phyloP scores from a whole-genome alignment of 495 filamentous ascomycete genomes.

The Staphylotrichum longicolle region DNA sequence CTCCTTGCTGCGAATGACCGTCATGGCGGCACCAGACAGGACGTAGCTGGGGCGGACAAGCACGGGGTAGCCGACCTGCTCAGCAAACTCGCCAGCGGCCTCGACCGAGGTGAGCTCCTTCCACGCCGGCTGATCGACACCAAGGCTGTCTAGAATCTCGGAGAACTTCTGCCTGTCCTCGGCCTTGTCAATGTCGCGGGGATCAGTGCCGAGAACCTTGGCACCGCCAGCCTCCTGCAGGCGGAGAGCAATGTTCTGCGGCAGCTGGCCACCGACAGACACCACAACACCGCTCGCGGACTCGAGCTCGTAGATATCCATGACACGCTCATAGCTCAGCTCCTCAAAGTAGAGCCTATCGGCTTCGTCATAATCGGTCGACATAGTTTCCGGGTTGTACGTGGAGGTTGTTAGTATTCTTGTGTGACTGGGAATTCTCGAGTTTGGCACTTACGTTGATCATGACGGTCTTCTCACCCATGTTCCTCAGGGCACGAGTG shows the following conservation, averaged over 20 bases:
- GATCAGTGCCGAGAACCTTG: slow-evolving; percentile 86
- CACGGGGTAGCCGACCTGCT: slow-evolving; percentile 88
- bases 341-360: slow-evolving; percentile 97
- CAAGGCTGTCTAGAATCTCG: slow-evolving; percentile 90
- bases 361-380: slow-evolving; percentile 90
- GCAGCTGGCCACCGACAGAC: slow-evolving; percentile 91
- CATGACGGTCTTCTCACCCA: slow-evolving; percentile 98
- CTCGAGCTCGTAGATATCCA: slow-evolving; percentile 98
- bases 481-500: slow-evolving; percentile 75
- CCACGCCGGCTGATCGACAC: slow-evolving; percentile 94
- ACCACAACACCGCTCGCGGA: slow-evolving; percentile 85
- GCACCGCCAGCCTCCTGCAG: slow-evolving; percentile 90
- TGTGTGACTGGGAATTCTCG: too few relatives aligned
- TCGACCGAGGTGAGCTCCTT: slow-evolving; percentile 92
- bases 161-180: slow-evolving; percentile 99
- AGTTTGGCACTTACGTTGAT: slow-evolving; percentile 61
- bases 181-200: slow-evolving; percentile 91
- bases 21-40: slow-evolving; percentile 97
- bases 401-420: slow-evolving; percentile 24
- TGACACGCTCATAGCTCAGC: slow-evolving; percentile 92
- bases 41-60: slow-evolving; percentile 96
- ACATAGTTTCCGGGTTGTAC: slow-evolving; percentile 86
- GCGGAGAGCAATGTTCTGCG: slow-evolving; percentile 93
- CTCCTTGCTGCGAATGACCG: slow-evolving; percentile 89
- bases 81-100: slow-evolving; percentile 81